Conservation (phyloP, 1,284 basidiomycete species). For the Mycosarcoma maydis region DNA sequence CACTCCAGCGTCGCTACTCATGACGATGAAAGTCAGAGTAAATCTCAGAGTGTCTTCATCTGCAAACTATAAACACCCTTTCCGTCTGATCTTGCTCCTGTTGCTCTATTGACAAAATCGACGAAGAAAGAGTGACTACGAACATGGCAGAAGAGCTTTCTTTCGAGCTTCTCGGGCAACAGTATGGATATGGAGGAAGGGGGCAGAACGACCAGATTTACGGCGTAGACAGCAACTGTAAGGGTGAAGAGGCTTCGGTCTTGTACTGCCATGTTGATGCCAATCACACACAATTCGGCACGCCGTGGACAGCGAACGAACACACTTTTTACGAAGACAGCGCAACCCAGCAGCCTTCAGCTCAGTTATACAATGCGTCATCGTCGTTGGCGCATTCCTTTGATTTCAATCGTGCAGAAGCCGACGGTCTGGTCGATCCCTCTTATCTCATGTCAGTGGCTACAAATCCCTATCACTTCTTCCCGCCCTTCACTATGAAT, state of each 20-base stretch:
- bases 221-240: not conserved
- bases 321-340: not conserved
- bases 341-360: not conserved
- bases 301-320: not conserved
- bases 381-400: slow-evolving; percentile 8
- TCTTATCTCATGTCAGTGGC: not conserved
- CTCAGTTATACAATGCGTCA: slow-evolving; percentile 1
- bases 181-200: slow-evolving; percentile 1
- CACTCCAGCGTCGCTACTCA: too few species aligned
- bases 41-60: too few species aligned
- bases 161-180: slow-evolving; percentile 4
- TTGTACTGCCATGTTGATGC: too few species aligned
- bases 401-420: slow-evolving; percentile 28
- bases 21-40: too few species aligned
- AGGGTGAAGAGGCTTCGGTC: too few species aligned
- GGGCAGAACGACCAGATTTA: not conserved
- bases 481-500: not conserved
- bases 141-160: slow-evolving; percentile 13
- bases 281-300: too few species aligned
- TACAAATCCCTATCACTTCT: not conserved
- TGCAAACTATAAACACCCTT: too few species aligned
- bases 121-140: not conserved
- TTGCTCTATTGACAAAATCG: not conserved
- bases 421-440: slow-evolving; percentile 12
- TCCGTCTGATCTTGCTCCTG: not conserved